Evolutionary conservation across 768 basidiomycete genomes (phyloP).

Genomic region (Tulasnella sp.): DNA sequence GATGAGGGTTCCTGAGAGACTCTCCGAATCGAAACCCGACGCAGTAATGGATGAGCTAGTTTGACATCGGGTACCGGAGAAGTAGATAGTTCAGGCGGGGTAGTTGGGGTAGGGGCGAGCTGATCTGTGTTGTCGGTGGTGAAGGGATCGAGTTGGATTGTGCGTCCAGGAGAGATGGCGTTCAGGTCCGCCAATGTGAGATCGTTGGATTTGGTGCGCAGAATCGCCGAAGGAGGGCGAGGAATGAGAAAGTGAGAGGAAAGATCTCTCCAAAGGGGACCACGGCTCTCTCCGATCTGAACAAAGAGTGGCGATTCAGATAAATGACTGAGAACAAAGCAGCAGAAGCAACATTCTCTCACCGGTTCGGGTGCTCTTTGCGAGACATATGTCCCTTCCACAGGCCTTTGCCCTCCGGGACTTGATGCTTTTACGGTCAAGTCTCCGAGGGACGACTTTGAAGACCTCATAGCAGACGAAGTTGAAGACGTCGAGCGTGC

Average conservation of each 20-base stretch:
- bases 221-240: too few relatives aligned
- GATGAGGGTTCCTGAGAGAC: background rate
- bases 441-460: background rate
- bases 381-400: background rate
- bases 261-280: too few relatives aligned
- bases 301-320: too few relatives aligned
- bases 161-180: too few relatives aligned
- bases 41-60: background rate
- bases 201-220: too few relatives aligned
- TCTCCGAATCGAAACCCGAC: background rate
- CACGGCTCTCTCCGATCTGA: too few relatives aligned
- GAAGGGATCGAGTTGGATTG: too few relatives aligned
- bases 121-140: too few relatives aligned
- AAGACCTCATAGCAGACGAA: background rate
- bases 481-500: background rate
- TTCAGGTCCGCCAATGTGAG: too few relatives aligned
- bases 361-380: background rate
- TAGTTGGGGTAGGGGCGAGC: too few relatives aligned
- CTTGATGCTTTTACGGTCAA: background rate
- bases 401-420: background rate
- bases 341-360: background rate
- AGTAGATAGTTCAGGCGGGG: too few relatives aligned
- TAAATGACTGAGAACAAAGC: background rate
- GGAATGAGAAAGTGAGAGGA: too few relatives aligned
- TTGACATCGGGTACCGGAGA: background rate